Conservation (phyloP, 768 basidiomycete species). For the Pleurotus salmoneostramineus region DNA sequence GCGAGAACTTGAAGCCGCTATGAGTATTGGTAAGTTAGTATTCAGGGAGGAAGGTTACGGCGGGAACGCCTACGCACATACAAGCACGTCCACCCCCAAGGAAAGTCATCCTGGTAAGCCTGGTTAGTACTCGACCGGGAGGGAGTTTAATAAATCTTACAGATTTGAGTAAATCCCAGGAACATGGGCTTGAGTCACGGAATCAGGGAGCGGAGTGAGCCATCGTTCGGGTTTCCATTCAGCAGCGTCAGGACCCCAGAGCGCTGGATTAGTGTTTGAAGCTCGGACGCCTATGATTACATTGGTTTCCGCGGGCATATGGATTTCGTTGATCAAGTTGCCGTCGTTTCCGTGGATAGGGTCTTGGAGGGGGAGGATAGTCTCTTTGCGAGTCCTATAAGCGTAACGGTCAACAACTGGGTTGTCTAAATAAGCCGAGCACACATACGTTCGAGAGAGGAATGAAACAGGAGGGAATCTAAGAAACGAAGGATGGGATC, state of each 20-base stretch:
- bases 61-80: constrained; percentile 28
- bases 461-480: constrained; percentile 19
- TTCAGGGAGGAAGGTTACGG: too few species aligned
- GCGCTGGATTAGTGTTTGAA: constrained; percentile 28
- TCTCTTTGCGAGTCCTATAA: constrained; percentile 20
- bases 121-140: not conserved
- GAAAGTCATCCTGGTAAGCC: constrained; percentile 32
- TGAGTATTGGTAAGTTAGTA: too few species aligned
- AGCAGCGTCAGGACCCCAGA: constrained; percentile 38
- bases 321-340: constrained; percentile 19
- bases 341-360: constrained; percentile 23
- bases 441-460: constrained; percentile 20
- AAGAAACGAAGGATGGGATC: not conserved
- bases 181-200: constrained; percentile 15
- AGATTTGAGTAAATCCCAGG: constrained; percentile 21
- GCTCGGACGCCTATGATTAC: constrained; percentile 27
- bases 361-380: constrained; percentile 25
- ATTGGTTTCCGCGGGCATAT: constrained; percentile 24
- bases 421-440: too few species aligned
- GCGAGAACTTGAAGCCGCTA: constrained; percentile 52
- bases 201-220: constrained; percentile 26
- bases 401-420: not conserved
- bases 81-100: constrained; percentile 38
- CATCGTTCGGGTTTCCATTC: constrained; percentile 40
- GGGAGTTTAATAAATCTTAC: constrained; percentile 8